These are phyloP conservation scores for Solanum arcanum DNA, from an alignment of 257 asterid genomes.

Conservation along the genomic window DNA sequence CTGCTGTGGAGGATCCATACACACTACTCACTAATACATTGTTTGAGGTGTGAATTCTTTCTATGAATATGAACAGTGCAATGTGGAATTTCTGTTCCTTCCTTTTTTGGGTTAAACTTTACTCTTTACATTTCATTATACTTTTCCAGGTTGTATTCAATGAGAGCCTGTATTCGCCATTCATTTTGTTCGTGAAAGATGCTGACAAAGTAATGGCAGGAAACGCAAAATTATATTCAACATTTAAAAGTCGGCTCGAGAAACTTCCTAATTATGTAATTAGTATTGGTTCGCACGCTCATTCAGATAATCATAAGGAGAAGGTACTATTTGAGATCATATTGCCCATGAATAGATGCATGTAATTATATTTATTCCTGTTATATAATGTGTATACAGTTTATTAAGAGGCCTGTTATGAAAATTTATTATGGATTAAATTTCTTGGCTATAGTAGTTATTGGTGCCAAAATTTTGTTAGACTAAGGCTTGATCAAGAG, in stretches of 20 bases:
- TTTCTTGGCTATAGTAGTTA: background rate
- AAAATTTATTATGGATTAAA: background rate
- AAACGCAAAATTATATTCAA: constrained; percentile 45
- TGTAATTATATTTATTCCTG: background rate
- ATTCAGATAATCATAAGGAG: constrained; percentile 58
- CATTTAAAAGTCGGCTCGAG: constrained; percentile 62
- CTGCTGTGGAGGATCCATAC: constrained; percentile 56
- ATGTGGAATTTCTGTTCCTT: background rate
- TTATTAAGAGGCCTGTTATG: background rate
- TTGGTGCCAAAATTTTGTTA: background rate
- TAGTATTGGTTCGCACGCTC: constrained; percentile 68
- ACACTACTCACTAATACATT: constrained; percentile 43
- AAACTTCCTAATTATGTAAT: constrained; percentile 72
- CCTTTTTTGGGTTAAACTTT: background rate
- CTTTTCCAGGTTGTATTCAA: constrained; percentile 44
- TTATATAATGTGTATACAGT: background rate
- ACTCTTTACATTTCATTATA: background rate
- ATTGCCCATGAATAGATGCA: background rate
- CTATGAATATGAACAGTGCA: background rate
- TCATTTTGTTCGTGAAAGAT: constrained; percentile 82
- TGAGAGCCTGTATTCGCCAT: constrained; percentile 66
- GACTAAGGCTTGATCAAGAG: background rate
- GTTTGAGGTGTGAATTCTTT: constrained; percentile 60
- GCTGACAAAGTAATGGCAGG: constrained; percentile 79
- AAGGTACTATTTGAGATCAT: constrained; percentile 38